Conservation (phyloP, 805 yeast genomes). For the Lipomyces sp. region DNA sequence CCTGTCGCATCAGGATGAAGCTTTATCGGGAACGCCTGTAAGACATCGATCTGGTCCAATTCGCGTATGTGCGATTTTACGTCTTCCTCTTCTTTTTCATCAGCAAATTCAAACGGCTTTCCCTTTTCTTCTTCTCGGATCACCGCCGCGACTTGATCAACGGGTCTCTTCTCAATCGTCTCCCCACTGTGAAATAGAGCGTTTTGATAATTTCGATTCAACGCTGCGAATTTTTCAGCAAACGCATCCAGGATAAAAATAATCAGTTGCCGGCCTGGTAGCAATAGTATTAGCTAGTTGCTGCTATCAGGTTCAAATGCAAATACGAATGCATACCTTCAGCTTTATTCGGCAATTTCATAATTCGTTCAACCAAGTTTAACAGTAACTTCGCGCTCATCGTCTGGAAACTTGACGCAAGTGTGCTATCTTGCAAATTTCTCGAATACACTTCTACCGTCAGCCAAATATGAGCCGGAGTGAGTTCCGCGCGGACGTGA, state of each 20-base stretch:
- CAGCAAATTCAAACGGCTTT: conserved; percentile 28
- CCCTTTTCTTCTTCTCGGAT: conserved; percentile 27
- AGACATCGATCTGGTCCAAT: conserved; percentile 41
- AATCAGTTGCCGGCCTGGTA: conserved; percentile 74
- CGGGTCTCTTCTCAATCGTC: conserved; percentile 24
- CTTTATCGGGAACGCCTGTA: conserved; percentile 57
- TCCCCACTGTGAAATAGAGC: conserved; percentile 23
- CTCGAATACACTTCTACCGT: conserved; percentile 80
- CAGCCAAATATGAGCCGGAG: conserved; percentile 78
- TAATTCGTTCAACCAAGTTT: conserved; percentile 83
- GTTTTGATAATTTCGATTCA: conserved; percentile 63
- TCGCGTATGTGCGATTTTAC: too few relatives aligned
- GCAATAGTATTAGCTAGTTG: neutral
- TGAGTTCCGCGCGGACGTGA: conserved; percentile 78
- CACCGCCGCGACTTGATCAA: conserved; percentile 22
- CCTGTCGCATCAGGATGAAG: conserved; percentile 48
- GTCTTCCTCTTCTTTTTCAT: conserved; percentile 8
- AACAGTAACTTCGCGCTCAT: conserved; percentile 91
- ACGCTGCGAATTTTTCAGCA: conserved; percentile 71
- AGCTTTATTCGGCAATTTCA: conserved; percentile 73
- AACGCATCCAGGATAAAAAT: conserved; percentile 85
- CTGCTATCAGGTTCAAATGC: too few relatives aligned
- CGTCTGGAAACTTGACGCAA: conserved; percentile 87
- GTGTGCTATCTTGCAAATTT: conserved; percentile 71
- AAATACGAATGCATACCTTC: conserved; percentile 41